A percentile compares a stretch with the other conserved stretches of the same genome.
These are phyloP conservation scores for Chloranthus sessilifolius DNA, from an alignment of 164 flowering plant genomes.

Conservation along the genomic window DNA sequence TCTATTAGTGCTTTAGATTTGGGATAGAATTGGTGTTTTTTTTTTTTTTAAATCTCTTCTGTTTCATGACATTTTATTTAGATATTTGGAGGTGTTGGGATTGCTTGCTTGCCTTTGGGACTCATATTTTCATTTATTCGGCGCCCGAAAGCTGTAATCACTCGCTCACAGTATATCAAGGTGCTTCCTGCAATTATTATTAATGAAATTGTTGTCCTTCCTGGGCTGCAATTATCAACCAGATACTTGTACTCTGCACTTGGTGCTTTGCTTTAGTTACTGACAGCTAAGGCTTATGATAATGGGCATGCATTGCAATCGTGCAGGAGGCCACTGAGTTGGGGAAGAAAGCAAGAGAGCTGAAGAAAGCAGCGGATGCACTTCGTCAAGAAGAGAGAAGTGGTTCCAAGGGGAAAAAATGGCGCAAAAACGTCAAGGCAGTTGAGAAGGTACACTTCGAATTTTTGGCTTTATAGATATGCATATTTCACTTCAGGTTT, in stretches of 20 bases:
- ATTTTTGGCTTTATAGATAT: too few species aligned
- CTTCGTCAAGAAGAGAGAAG: conserved; percentile 94
- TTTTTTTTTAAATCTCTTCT: neutral
- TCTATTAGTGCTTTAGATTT: neutral
- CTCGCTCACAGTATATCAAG: conserved; percentile 98
- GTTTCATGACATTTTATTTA: conserved; percentile 12
- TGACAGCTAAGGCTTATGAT: too few species aligned
- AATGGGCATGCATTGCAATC: conserved; percentile 5
- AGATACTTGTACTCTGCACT: too few species aligned
- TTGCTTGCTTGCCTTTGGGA: conserved; percentile 86
- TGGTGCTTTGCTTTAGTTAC: too few species aligned
- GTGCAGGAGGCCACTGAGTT: conserved; percentile 94
- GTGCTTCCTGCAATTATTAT: conserved; percentile 33
- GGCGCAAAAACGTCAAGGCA: conserved; percentile 95
- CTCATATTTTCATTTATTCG: conserved; percentile 80
- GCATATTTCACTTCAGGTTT: too few species aligned
- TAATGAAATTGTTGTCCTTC: too few species aligned
- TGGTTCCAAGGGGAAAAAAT: conserved; percentile 91
- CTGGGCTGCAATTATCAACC: too few species aligned
- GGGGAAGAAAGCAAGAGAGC: conserved; percentile 85
- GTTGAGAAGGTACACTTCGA: conserved; percentile 88
- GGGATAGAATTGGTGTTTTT: neutral
- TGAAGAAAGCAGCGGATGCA: conserved; percentile 92
- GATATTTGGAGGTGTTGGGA: conserved; percentile 99
- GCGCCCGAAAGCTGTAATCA: conserved; percentile 97